Evolutionary conservation across 495 filamentous ascomycete genomes (phyloP), one percentile per base, ranked within the genome.

Genomic region (Penicillium coprophilum): DNA sequence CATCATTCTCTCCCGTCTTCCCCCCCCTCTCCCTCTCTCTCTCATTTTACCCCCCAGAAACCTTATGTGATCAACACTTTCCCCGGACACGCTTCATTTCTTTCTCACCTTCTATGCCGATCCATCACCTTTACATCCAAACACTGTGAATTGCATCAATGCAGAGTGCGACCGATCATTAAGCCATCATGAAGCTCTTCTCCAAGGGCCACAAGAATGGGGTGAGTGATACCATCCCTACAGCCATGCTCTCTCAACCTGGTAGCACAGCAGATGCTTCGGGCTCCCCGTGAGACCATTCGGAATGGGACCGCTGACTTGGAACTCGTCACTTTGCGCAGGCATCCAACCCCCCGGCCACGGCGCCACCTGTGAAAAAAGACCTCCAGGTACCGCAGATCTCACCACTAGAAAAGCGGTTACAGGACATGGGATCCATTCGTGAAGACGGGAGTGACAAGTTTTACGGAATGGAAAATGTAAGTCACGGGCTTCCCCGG

Each of bases 381-480:
- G 88, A 92, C 51, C 82, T 84, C 54, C 79, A 86, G 59, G 68
- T 77, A 40, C 81, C 77, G 13, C 86, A 87, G 67, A 73, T 86
- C 52, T 93, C 89, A 5, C 88, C 92, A 12, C 70, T 97, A 19
- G 89, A 96, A 75, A 94, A 87, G 77, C 82, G 90, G 71, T 72
- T 97, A 30, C 80, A 82, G 58, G 89, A 92, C 69, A 83, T 90
- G 48, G 90, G 91, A 12, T 80, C 91, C 1, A 73, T 93, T 55
- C 83, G 91, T 56, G 76, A 76, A 36, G 92, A 98, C 77, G 94
- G 95, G 20, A 97, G 89, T 71, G 94, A 98, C 74, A 96, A 96
- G 78, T 97, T 96, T 75, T 97, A 93, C 77, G 94, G 95, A 3
- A 86, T 97, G 79, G 94, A 97, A 73, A 98, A 98, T 77, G 92